Base-by-base conservation (phyloP, 129 eudicot genomes). In the Saposhnikovia divaricata region DNA sequence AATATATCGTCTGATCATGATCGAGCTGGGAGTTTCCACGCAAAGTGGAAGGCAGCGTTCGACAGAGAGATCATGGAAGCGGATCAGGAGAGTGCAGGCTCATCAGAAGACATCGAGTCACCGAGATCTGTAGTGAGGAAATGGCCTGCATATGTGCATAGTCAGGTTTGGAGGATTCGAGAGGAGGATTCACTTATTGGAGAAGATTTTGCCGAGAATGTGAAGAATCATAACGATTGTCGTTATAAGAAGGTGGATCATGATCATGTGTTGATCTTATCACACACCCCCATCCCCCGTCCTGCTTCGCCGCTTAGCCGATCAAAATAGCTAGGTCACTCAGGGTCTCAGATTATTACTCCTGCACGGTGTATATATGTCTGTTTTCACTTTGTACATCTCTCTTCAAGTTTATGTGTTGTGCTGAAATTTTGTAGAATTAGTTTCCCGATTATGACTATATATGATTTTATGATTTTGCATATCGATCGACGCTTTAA, bases 151-250 rank as follows among this genome's bases (percentile, higher is more conserved):
- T 3, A 23, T 9, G 63, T 69, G 46, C 76, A 79, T 40, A 81
- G 76, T 48, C 97, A 91, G 84, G 68, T 92, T 76, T 47, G 78
- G 88, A 90, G 88, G 88, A 82, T 92, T 37, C 86, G 90, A 82
- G 84, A 83, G 4, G 77, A 74, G 3, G 77, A 74, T 28, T 44
- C 77, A 3, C 23, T 42, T n/a, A 74, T 93, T 86, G 86, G 43
- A 69, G 25, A 44, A 53, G 72, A 40, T 21, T 9, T 51, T 9
- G 50, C 34, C 28, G 66, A 77, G 4, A 37, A 10, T 53, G 51
- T 37, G 12, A 72, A 37, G 46, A 70, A 4, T 15, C 19, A 40
- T 19, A 48, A 43, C 23, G 4, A 44, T n/a, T 25, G n/a, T 43
- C 51, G 51, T 73, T 43, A 1, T 40, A 42, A 9, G 15, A 59